Evolutionary conservation across 2,329 filamentous ascomycete species (phyloP).

Genomic region (Colletotrichum orchidophilum): DNA sequence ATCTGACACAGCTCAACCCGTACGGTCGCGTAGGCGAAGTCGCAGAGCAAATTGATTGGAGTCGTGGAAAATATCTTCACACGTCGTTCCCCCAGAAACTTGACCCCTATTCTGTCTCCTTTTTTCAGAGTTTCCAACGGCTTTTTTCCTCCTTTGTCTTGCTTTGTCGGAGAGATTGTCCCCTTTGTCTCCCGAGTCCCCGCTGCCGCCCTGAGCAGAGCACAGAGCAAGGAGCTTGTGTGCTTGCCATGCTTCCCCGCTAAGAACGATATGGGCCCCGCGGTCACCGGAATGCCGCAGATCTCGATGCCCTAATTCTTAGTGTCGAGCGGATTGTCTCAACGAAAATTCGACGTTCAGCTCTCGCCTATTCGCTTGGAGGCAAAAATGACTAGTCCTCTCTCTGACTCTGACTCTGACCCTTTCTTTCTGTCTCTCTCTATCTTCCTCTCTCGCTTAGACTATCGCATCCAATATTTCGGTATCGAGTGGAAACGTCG

Average conservation of each 20-base stretch:
- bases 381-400: too few relatives aligned
- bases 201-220: background rate
- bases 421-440: too few relatives aligned
- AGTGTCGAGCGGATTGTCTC: background rate
- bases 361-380: too few relatives aligned
- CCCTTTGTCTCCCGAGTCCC: background rate
- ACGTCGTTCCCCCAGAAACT: background rate
- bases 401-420: too few relatives aligned
- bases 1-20: slow-evolving; percentile 21
- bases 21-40: slow-evolving; percentile 23
- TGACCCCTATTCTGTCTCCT: background rate
- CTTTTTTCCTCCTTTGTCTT: background rate
- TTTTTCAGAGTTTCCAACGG: background rate
- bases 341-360: background rate
- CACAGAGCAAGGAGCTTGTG: background rate
- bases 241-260: slow-evolving; percentile 3
- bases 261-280: background rate
- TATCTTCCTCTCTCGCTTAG: background rate
- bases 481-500: background rate
- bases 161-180: background rate
- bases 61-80: background rate
- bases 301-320: background rate
- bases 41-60: slow-evolving; percentile 29
- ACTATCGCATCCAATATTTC: background rate
- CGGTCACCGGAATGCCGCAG: background rate